These are phyloP conservation scores for Fusarium chuoi DNA, from an alignment of 2,329 filamentous ascomycete species.

Conservation along the genomic window DNA sequence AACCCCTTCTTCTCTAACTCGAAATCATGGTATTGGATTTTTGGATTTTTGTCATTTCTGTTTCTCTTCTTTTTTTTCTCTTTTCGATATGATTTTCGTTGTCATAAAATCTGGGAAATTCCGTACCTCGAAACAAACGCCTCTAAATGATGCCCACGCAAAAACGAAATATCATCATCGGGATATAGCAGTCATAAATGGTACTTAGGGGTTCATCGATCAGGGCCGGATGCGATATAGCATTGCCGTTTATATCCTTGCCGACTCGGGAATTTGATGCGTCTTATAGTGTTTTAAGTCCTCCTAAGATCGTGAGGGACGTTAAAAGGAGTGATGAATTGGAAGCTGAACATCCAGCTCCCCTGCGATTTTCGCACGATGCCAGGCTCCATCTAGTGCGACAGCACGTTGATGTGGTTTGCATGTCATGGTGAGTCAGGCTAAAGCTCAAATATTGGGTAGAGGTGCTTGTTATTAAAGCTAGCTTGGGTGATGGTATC, in stretches of 20 bases:
- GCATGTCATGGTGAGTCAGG: conserved; percentile 16
- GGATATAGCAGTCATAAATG: conserved; percentile 26
- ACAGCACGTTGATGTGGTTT: conserved; percentile 7
- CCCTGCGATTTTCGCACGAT: conserved; percentile 30
- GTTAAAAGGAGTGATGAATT: not conserved
- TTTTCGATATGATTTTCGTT: conserved; percentile 7
- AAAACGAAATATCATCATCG: conserved; percentile 10
- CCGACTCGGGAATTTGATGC: not conserved
- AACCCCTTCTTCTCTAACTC: conserved; percentile 31
- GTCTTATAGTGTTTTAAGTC: not conserved
- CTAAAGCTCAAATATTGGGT: conserved; percentile 14
- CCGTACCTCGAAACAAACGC: conserved; percentile 34
- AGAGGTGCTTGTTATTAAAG: conserved; percentile 14
- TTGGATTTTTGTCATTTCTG: not conserved
- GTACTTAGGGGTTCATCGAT: not conserved
- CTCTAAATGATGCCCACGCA: conserved; percentile 42
- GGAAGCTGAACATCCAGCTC: conserved; percentile 28
- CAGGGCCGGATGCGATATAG: not conserved
- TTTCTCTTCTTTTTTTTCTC: not conserved
- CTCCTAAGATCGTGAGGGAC: not conserved
- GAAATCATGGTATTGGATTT: conserved; percentile 1
- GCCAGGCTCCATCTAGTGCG: conserved; percentile 15
- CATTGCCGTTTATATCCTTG: conserved; percentile 10
- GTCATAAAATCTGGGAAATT: conserved; percentile 21
- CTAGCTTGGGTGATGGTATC: conserved; percentile 21